Base-by-base conservation (phyloP, 2,329 filamentous ascomycete species). In the Xylaria digitata region DNA sequence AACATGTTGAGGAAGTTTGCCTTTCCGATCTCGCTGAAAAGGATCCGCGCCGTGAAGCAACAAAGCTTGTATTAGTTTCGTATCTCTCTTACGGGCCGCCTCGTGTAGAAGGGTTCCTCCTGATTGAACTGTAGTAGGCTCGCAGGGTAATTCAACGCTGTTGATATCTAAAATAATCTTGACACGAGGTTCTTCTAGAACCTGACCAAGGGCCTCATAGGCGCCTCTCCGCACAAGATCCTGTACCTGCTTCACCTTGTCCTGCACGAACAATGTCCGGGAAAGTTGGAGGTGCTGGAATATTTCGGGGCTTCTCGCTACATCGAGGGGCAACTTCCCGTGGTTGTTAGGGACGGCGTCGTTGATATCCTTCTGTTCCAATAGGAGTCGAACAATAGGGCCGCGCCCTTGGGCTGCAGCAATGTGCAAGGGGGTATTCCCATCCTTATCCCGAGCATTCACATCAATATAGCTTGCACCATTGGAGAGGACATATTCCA, bases 71-170 rank as follows among this genome's bases (percentile, higher is more conserved):
- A 97, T 97, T 23, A 99, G 86, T 73, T 92, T 91, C 26, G 89
- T 90, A 75, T 99, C 94, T 80, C 88, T 94, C 78, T 91, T 93
- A 73, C 94, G 89, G 6, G 96, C 94, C 0, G 95, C 96, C 78
- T 99, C 95, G 77, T 99, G 96, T 37, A 99, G 84, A 8, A 99
- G 82, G 0, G 94, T 97, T 11, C 96, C 96, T n/a, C 96, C 96
- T 6, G 89, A 86, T 73, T 96, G 90, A 1, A 90, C 83, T 0
- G 94, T 97, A 2, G 84, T 82, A 1, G 89, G 87, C 66, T 98
- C 94, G 2, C 92, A 95, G 4, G 92, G 91, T 62, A 98, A 88
- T 72, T 98, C 95, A 69, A 92, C 88, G 71, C 92, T 93, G 80
- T 99, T 98, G 74, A 99, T 92, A 78, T 98, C 96, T 57, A 99